Conservation (phyloP, 495 filamentous ascomycete species). For the Daldinia childiae region DNA sequence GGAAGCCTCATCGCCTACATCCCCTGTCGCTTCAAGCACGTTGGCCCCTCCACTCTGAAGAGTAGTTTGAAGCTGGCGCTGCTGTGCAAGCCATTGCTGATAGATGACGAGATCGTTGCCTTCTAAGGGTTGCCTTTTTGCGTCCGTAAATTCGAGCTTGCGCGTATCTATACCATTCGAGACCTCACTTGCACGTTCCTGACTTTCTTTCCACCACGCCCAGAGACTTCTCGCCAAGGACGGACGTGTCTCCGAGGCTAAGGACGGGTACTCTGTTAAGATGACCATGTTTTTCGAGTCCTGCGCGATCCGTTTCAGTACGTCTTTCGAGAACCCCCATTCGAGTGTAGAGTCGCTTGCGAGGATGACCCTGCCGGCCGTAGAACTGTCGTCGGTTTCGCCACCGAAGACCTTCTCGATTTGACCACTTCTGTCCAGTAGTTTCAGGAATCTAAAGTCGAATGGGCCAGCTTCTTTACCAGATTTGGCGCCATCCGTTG, state of each 20-base stretch:
- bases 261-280: conserved; percentile 73
- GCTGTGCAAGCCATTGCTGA: conserved; percentile 88
- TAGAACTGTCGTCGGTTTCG: conserved; percentile 49
- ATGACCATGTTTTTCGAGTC: conserved; percentile 84
- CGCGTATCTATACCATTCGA: conserved; percentile 69
- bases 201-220: conserved; percentile 75
- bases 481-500: conserved; percentile 48
- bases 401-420: conserved; percentile 68
- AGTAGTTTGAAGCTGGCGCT: conserved; percentile 79
- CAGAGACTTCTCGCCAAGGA: conserved; percentile 69
- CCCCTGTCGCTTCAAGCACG: conserved; percentile 72
- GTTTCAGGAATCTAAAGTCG: conserved; percentile 84
- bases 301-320: conserved; percentile 75
- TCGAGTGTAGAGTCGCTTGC: conserved; percentile 89
- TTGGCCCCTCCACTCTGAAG: conserved; percentile 72
- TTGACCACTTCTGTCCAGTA: conserved; percentile 79
- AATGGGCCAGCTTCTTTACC: conserved; percentile 75
- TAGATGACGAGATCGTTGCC: conserved; percentile 80
- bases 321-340: conserved; percentile 95
- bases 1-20: conserved; percentile 83
- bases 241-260: conserved; percentile 47
- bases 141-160: conserved; percentile 66
- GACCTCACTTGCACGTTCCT: conserved; percentile 70
- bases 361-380: conserved; percentile 78
- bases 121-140: conserved; percentile 70